Evolutionary conservation across 176 grass and related monocot species (phyloP).

Genomic region (Olyra latifolia): DNA sequence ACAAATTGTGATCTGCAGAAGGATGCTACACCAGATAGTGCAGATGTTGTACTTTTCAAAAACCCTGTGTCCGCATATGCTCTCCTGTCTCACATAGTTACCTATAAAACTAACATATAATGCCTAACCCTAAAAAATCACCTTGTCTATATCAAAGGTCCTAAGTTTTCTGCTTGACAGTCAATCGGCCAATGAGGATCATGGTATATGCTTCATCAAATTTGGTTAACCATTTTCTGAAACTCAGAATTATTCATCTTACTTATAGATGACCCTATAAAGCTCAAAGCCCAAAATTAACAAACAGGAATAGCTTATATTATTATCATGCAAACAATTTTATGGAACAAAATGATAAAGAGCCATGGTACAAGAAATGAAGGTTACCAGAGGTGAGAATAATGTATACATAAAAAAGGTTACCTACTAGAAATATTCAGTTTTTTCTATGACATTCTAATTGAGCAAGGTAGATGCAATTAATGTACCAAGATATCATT

Average conservation of each 20-base stretch:
- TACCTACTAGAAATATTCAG: not conserved
- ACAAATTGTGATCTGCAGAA: conserved; percentile 7
- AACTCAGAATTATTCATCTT: not conserved
- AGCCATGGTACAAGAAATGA: not conserved
- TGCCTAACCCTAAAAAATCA: not conserved
- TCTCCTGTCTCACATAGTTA: conserved; percentile 6
- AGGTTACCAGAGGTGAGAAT: not conserved
- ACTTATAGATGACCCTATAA: not conserved
- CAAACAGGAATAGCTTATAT: not conserved
- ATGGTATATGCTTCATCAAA: not conserved
- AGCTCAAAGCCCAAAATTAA: conserved; percentile 10
- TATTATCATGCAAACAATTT: not conserved
- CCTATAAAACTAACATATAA: not conserved
- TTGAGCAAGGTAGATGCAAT: not conserved
- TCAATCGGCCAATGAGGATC: too few species aligned
- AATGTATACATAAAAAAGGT: not conserved
- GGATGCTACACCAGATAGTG: not conserved
- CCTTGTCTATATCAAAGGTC: not conserved
- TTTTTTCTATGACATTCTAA: conserved; percentile 9
- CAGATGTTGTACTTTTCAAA: not conserved
- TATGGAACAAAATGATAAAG: not conserved
- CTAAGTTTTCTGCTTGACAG: not conserved
- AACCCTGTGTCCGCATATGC: not conserved
- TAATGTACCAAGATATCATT: conserved; percentile 5
- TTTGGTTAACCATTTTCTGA: not conserved